Percentiles rank a stretch among this genome's conserved stretches.
These are phyloP conservation scores for Triticum dicoccoides DNA, from an alignment of 176 grass and related monocot species.

Conservation along the genomic window DNA sequence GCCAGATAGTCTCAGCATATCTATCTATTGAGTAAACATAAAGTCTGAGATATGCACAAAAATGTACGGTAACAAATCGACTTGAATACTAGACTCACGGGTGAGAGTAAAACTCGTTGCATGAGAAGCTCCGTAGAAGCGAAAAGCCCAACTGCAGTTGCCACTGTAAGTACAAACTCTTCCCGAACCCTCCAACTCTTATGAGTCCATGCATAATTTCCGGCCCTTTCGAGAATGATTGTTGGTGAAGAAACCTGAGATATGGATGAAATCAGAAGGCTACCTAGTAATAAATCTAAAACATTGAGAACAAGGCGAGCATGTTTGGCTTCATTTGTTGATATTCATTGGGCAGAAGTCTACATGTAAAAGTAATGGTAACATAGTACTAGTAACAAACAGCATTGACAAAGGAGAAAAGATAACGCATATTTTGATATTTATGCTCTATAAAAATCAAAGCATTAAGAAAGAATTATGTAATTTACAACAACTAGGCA, in stretches of 20 bases:
- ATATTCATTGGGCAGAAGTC: not conserved
- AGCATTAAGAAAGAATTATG: not conserved
- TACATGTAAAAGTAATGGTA: not conserved
- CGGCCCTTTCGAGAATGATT: slow-evolving; percentile 92
- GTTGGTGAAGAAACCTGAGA: slow-evolving; percentile 81
- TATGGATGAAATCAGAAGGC: slow-evolving; percentile 21
- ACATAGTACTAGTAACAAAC: not conserved
- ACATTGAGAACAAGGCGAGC: not conserved
- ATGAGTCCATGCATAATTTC: slow-evolving; percentile 83
- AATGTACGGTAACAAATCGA: not conserved
- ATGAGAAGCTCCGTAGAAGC: slow-evolving; percentile 83
- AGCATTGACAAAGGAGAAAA: not conserved
- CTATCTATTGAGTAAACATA: not conserved
- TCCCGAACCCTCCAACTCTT: slow-evolving; percentile 91
- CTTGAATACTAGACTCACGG: slow-evolving; percentile 48
- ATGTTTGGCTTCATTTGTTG: not conserved
- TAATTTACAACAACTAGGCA: not conserved
- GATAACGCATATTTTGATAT: not conserved
- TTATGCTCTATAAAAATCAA: not conserved
- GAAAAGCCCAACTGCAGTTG: slow-evolving; percentile 71
- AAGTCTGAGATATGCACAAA: not conserved
- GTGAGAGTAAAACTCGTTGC: slow-evolving; percentile 78
- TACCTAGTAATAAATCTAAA: not conserved
- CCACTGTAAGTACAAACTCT: slow-evolving; percentile 77
- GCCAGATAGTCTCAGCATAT: slow-evolving; percentile 15